Evolutionary conservation across 2,329 filamentous ascomycete genomes (phyloP), one percentile per base, ranked within the genome.

Genomic region (Colletotrichum chrysophilum): DNA sequence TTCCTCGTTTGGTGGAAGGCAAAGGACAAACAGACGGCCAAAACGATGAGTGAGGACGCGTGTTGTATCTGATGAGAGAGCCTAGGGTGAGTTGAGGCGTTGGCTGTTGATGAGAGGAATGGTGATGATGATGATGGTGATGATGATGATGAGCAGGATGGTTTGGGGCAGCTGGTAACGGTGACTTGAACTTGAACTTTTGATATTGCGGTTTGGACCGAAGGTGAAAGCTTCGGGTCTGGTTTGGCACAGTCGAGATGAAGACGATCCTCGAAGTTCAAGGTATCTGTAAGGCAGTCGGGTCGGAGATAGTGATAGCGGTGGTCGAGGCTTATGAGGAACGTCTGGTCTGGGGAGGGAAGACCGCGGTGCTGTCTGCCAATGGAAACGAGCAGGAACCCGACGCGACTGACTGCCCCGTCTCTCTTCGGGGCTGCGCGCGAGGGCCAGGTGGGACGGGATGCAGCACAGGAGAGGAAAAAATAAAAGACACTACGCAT

Each of bases 361-460:
- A 55, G 32, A 28, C 71, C 52, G 61, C 32, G 58, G 30, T 62
- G 68, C 36, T 52, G 24, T 26, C 16, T 28, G 26, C 9, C 28
- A 61, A 58, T 58, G 55, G 24, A 58, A 72, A 56, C 52, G 74
- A 58, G 68, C 16, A 64, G 67, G n/a, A 24, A 58, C 16, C 55
- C 16, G 58, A 77, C 75, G 75, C 75, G 75, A 76, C 69, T 75
- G 75, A 76, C 69, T 75, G 75, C 64, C 36, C 21, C 26, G 52
- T 61, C 30, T 18, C 28, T 28, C 52, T 28, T 36, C 71, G 21
- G 62, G 75, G 38, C 58, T 75, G 75, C 71, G 71, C 72, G 75
- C 72, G 72, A 75, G 24, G 36, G 30, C 56, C 36, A 32, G 26
- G 16, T 30, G 24, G 43, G 8, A 43, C 21, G 65, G 66, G 66